These are phyloP conservation scores for Fulvia fulva DNA, from an alignment of 2,329 filamentous ascomycete genomes.

Conservation along the genomic window DNA sequence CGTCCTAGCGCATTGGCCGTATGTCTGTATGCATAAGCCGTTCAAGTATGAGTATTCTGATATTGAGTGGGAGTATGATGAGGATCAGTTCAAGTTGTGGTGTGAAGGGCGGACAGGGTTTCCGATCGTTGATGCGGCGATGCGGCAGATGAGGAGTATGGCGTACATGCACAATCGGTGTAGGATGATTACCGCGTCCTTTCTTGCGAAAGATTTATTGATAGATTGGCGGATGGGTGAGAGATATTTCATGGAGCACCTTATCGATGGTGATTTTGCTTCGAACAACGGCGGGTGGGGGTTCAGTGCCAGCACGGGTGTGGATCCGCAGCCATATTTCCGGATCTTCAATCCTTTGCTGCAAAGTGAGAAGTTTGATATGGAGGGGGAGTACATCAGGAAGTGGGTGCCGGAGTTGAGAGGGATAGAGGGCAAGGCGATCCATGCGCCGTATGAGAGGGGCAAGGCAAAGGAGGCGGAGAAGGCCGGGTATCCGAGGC, in stretches of 20 bases:
- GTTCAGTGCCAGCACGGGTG: constrained; percentile 63
- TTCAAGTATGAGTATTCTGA: constrained; percentile 83
- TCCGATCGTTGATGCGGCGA: constrained; percentile 80
- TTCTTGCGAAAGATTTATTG: constrained; percentile 73
- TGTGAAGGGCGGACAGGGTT: constrained; percentile 69
- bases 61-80: constrained; percentile 75
- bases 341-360: constrained; percentile 81
- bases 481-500: constrained; percentile 67
- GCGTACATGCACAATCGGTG: constrained; percentile 83
- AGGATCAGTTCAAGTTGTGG: constrained; percentile 68
- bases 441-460: constrained; percentile 76
- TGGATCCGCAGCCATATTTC: constrained; percentile 87
- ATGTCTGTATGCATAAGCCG: constrained; percentile 72
- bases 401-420: constrained; percentile 76
- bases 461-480: constrained; percentile 57
- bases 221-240: constrained; percentile 83
- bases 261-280: constrained; percentile 76
- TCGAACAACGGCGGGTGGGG: constrained; percentile 72
- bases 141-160: constrained; percentile 67
- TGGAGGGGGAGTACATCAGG: constrained; percentile 72
- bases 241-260: constrained; percentile 74
- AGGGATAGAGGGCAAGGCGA: constrained; percentile 59
- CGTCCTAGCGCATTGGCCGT: constrained; percentile 80
- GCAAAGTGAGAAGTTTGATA: constrained; percentile 84
- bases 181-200: constrained; percentile 79